Base-by-base conservation (phyloP, 305 asterid genomes). In the Fraxinus nigra region DNA sequence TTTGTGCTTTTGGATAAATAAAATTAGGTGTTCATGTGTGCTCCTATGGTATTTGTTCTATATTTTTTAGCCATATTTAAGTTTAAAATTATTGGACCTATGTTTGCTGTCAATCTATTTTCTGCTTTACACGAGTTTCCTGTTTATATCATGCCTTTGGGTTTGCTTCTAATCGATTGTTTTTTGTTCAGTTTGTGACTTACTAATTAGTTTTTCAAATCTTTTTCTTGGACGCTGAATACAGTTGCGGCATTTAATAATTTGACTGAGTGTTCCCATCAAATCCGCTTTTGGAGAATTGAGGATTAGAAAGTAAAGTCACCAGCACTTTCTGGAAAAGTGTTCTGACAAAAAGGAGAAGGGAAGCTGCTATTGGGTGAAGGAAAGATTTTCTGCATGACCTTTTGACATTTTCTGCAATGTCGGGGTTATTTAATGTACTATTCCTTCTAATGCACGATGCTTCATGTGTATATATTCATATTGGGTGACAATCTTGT, bases 391-490 rank as follows among this genome's bases (percentile, higher is more conserved):
- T 81, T 83, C 89, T 91, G 92, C 90, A 92, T 94, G 97, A 89
- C 88, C 87, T 83, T 83, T 89, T 94, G 99, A 93, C 93, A 91
- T 85, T 85, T 84, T 85, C 85, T 70, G 88, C 88, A 73, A 95
- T 95, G 99, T 94, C 99, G 82, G 99, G 99, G 88, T 88, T 94
- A 83, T 92, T 92, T 81, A 94, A 95, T 91, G 99, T 95, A 95
- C 72, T 72, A 79, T 76, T 86, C 86, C 82, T 76, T 83, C 92
- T 79, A 7, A 73, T 77, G 70, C 83, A 65, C 65, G 38, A 80
- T 59, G 61, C 76, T 9, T 37, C 81, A 77, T 78, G 51, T 73
- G 26, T 54, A 54, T 54, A 69, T 83, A 59, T 20, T 81, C 24
- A 76, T 74, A 38, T 72, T 84, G 28, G 40, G 69, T 56, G 73